Evolutionary conservation across 192 early-diverging fungal genomes (phyloP).

Genomic region (Rhizoclosmatium globosum): DNA sequence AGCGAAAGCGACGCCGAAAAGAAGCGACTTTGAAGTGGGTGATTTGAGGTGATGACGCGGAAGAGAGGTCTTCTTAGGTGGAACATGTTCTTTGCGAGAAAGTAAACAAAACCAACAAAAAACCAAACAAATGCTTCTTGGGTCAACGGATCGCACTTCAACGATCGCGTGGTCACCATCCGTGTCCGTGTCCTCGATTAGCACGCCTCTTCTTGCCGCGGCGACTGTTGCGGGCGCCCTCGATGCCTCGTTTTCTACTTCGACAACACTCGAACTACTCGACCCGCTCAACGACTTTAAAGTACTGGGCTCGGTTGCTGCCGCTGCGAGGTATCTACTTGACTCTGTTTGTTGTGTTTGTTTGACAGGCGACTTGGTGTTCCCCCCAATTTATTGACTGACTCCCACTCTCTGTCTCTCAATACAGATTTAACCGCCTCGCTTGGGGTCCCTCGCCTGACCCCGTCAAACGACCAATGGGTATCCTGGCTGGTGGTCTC

Average conservation of each 20-base stretch:
- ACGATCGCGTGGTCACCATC: slow-evolving; percentile 90
- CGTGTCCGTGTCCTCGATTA: slow-evolving; percentile 61
- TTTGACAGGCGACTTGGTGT: background rate
- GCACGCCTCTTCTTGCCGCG: slow-evolving; percentile 74
- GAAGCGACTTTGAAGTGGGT: background rate
- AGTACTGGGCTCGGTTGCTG: slow-evolving; percentile 61
- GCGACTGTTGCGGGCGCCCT: slow-evolving; percentile 97
- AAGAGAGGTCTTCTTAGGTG: too few species aligned
- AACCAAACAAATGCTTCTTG: background rate
- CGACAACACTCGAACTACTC: slow-evolving; percentile 89
- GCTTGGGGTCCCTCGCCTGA: slow-evolving; percentile 72
- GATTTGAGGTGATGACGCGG: background rate
- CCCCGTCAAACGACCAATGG: slow-evolving; percentile 58
- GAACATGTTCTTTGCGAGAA: background rate
- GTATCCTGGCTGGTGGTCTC: slow-evolving; percentile 92
- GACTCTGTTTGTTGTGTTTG: background rate
- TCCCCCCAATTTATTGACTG: background rate
- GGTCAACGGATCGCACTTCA: slow-evolving; percentile 75
- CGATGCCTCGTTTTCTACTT: slow-evolving; percentile 93
- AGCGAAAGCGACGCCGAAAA: background rate
- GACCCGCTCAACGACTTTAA: slow-evolving; percentile 61
- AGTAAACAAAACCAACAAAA: slow-evolving; percentile 1
- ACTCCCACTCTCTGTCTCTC: background rate
- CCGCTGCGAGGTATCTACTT: slow-evolving; percentile 68
- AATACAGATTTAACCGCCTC: slow-evolving; percentile 83